These are phyloP conservation scores for Backusella liffmaniae DNA, from an alignment of 192 early-diverging fungal species.

Conservation along the genomic window DNA sequence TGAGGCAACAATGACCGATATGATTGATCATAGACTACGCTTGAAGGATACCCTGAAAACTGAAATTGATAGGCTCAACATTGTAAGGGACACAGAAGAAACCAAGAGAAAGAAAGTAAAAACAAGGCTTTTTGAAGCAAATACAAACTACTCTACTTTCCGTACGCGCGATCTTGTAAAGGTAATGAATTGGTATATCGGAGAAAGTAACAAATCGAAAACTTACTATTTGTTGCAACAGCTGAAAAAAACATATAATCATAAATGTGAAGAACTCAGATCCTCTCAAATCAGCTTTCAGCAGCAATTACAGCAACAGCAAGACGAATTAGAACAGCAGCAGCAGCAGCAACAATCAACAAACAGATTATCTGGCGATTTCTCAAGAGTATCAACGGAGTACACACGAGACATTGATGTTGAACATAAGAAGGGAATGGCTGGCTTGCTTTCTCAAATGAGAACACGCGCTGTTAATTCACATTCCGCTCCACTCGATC, in stretches of 20 bases:
- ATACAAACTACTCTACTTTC: conserved; percentile 23
- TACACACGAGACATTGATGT: conserved; percentile 16
- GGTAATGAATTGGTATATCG: conserved; percentile 15
- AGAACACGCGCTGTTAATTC: conserved; percentile 23
- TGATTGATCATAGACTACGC: conserved; percentile 15
- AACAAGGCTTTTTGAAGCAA: conserved; percentile 11
- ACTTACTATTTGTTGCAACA: not conserved
- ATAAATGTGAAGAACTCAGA: conserved; percentile 28
- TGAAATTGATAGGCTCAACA: conserved; percentile 17
- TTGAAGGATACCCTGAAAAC: conserved; percentile 18
- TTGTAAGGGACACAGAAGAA: conserved; percentile 20
- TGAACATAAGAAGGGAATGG: conserved; percentile 25
- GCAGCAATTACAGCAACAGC: not conserved
- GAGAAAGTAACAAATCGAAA: not conserved
- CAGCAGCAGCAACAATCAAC: not conserved
- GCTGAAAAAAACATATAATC: conserved; percentile 28
- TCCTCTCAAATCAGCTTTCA: conserved; percentile 1
- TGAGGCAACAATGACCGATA: conserved; percentile 9
- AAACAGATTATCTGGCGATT: not conserved
- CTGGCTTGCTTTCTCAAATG: conserved; percentile 32
- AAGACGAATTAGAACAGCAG: not conserved
- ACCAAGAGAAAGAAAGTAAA: conserved; percentile 19
- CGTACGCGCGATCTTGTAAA: conserved; percentile 29
- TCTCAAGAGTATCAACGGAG: not conserved
- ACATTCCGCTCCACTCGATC: conserved; percentile 15